Evolutionary conservation across 2,329 filamentous ascomycete genomes (phyloP), one percentile per base, ranked within the genome.

Genomic region (Amauroascus verrucosus): DNA sequence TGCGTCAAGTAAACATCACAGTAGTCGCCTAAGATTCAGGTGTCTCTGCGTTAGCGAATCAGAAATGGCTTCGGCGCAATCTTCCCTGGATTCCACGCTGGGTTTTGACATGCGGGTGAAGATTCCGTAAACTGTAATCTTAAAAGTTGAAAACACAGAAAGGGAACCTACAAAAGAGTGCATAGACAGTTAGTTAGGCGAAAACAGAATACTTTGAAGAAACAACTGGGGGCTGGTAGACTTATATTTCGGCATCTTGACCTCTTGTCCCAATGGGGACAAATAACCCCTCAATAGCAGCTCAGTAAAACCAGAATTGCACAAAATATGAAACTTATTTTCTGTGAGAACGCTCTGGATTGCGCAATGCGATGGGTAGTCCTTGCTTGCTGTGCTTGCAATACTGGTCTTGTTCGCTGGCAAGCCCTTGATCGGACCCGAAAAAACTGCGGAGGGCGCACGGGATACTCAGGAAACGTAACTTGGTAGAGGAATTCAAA

Each of bases 1-100:
- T 98, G 93, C 62, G 93, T 98, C 64, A 98, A 86, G 80, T 98
- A 98, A 72, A 98, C 93, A 85, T 98, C 93, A 81, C 93, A 98
- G 74, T 98, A 98, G 72, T 98, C 93, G 79, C 90, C 72, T 78
- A 54, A 28, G 18, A 52, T 13, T 37, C 47, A 13, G 1, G 41
- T 26, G 18, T 4, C 45, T 58, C 57, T 30, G 28, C 22, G 45
- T 56, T 47, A 50, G 41, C 28, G 32, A 48, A 49, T 45, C 14
- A 18, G 22, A 38, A 35, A 43, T 38, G 30, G 7, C 13, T 26
- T 60, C 51, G 52, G 53, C 43, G 11, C 45, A n/a, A 32, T 9
- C 14, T 16, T 43, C 28, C 11, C 24, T n/a, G 28, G 32, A 18
- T 14, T 16, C 46, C 47, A 22, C 8, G 24, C 8, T 45, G 46